phyloP scores from a whole-genome alignment of 2,329 filamentous ascomycete species.

The Pseudopyrenochaeta lycopersici region DNA sequence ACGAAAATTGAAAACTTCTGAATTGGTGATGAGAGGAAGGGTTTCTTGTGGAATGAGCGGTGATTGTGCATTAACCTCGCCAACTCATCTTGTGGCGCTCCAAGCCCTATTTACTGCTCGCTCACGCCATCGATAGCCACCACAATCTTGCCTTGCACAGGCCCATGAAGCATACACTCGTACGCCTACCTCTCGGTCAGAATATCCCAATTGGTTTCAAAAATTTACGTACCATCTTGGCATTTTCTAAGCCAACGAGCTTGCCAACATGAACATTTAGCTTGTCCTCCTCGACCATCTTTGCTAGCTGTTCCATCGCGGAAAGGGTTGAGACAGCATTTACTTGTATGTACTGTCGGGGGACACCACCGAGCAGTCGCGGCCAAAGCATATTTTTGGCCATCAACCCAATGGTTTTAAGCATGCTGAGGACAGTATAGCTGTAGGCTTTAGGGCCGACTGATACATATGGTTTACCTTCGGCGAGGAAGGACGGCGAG shows the following conservation, averaged over 20 bases:
- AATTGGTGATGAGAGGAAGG: too few relatives aligned
- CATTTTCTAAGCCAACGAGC: constrained; percentile 10
- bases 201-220: neutral
- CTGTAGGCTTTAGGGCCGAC: constrained; percentile 16
- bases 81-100: too few relatives aligned
- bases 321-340: constrained; percentile 12
- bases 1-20: too few relatives aligned
- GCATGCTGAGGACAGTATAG: constrained; percentile 14
- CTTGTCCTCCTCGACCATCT: constrained; percentile 10
- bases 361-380: constrained; percentile 19
- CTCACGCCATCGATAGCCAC: neutral
- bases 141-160: constrained; percentile 15
- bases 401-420: constrained; percentile 16
- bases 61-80: too few relatives aligned
- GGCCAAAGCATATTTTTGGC: constrained; percentile 24
- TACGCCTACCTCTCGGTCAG: constrained; percentile 9
- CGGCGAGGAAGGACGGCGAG: constrained; percentile 16
- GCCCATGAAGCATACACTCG: constrained; percentile 6
- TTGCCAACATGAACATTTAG: constrained; percentile 15
- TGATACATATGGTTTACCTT: constrained; percentile 21
- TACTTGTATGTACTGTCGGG: constrained; percentile 20
- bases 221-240: constrained; percentile 11
- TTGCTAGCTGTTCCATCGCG: constrained; percentile 11
- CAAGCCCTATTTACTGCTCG: neutral
- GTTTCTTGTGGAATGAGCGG: too few relatives aligned